Evolutionary conservation across 164 flowering plant genomes (phyloP), one percentile per base, ranked within the genome.

Genomic region (Pachysandra terminalis): DNA sequence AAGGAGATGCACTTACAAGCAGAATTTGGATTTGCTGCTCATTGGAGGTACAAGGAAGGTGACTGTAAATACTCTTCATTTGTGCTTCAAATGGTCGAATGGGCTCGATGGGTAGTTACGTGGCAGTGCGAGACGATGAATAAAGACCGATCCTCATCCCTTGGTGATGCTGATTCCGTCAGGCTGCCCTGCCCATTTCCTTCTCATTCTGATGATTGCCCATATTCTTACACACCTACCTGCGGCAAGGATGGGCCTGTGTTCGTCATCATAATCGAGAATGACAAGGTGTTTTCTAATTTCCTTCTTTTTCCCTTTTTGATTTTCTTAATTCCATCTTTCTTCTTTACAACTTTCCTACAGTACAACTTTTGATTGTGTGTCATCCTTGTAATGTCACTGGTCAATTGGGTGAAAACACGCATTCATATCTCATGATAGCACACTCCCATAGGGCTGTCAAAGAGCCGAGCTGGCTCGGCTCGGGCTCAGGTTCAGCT

Each of bases 21-120:
- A 9, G 99, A 95, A 77, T 87, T 79, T 83, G 99, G 99, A 58
- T 83, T 95, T 80, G 99, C 99, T 24, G 96, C 99, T 61, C 99
- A 95, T 65, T 95, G 99, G 99, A 89, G 94, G 68, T 95, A 95
- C 81, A 95, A 95, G 75, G 99, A 95, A 75, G 89, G 91, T 60
- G 97, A 86, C 61, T 76, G 88, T 64, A 63, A 81, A 73, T 80
- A 89, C 72, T 82, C 97, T 0, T 81, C 89, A 0, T 95, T 77
- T 76, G 93, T 90, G 75, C 88, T 92, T 76, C 96, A 92, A 71
- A 92, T 89, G 99, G 97, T 95, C 63, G 97, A 95, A 75, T 92
- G 97, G 97, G 99, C 97, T 0, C 75, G 96, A 48, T 90, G 99
- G 99, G 94, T 83, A 24, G 79, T 89, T 63, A 81, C 87, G 23